phyloP scores from a whole-genome alignment of 1,284 basidiomycete species.

The Trametes pubescens region DNA sequence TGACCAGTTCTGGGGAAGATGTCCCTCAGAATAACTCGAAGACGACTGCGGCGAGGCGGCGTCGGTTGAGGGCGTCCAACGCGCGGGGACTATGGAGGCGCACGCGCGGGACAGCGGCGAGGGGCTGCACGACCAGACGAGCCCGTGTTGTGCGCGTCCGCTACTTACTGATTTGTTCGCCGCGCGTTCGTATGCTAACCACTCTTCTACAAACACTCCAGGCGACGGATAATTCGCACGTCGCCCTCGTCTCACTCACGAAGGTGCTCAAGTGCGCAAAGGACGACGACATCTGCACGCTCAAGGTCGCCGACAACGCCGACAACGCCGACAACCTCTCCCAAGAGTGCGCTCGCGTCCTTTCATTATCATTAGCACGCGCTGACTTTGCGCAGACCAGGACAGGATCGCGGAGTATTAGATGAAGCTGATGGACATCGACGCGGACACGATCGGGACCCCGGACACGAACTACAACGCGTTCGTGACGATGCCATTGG shows the following conservation, averaged over 20 bases:
- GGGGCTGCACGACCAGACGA: too few relatives aligned
- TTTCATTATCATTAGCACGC: constrained; percentile 1
- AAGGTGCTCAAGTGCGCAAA: constrained; percentile 98
- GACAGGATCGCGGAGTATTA: constrained; percentile 98
- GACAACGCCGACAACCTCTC: constrained; percentile 90
- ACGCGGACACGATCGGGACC: constrained; percentile 94
- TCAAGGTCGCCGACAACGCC: constrained; percentile 95
- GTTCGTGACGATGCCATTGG: constrained; percentile 86
- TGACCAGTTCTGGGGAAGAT: too few relatives aligned
- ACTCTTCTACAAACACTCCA: constrained; percentile 63
- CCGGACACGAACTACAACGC: constrained; percentile 99
- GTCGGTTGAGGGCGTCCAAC: too few relatives aligned
- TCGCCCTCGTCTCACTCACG: constrained; percentile 94
- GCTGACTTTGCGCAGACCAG: constrained; percentile 61
- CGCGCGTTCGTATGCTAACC: not conserved
- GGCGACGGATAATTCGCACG: constrained; percentile 99
- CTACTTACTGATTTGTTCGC: not conserved
- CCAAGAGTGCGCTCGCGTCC: constrained; percentile 68
- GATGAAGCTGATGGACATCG: constrained; percentile 99
- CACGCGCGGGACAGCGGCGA: too few relatives aligned
- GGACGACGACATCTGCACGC: constrained; percentile 93
- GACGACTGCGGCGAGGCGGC: too few relatives aligned
- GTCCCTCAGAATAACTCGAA: too few relatives aligned
- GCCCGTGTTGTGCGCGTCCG: too few relatives aligned
- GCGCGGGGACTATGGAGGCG: too few relatives aligned